Evolutionary conservation across 306 rosid species (phyloP).

Genomic region (Prinsepia uniflora): DNA sequence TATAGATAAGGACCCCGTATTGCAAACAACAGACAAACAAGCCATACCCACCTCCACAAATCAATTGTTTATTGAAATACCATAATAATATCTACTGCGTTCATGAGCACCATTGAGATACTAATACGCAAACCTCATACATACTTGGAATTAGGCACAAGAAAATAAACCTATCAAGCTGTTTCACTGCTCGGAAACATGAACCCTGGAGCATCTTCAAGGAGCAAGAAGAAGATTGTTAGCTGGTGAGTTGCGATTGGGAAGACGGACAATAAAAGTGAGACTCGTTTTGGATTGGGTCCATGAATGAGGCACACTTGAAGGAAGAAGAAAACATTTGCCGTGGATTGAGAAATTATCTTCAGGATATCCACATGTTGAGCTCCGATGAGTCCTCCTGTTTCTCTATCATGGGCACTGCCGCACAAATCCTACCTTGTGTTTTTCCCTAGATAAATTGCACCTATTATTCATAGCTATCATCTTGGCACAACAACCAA

Average conservation of each 20-base stretch:
- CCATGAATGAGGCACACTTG: not conserved
- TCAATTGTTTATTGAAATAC: conserved; percentile 23
- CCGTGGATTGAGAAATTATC: conserved; percentile 2
- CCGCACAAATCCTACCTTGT: not conserved
- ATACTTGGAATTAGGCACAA: not conserved
- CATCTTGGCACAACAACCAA: too few species aligned
- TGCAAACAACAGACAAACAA: conserved; percentile 55
- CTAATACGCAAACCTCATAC: conserved; percentile 1
- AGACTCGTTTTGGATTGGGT: not conserved
- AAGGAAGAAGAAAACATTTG: not conserved
- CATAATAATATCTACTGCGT: conserved; percentile 20
- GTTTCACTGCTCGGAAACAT: not conserved
- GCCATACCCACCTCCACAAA: conserved; percentile 47
- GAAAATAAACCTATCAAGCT: not conserved
- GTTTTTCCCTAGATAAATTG: not conserved
- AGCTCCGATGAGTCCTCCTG: not conserved
- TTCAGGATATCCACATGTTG: not conserved
- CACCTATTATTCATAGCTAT: not conserved
- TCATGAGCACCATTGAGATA: conserved; percentile 19
- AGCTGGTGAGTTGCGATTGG: not conserved
- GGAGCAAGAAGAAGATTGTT: not conserved
- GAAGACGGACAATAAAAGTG: not conserved
- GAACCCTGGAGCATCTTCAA: not conserved
- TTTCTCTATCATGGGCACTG: not conserved
- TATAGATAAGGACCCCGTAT: conserved; percentile 38